Evolutionary conservation across 345 rosid genomes (phyloP).

Genomic region (Microthlaspi erraticum): DNA sequence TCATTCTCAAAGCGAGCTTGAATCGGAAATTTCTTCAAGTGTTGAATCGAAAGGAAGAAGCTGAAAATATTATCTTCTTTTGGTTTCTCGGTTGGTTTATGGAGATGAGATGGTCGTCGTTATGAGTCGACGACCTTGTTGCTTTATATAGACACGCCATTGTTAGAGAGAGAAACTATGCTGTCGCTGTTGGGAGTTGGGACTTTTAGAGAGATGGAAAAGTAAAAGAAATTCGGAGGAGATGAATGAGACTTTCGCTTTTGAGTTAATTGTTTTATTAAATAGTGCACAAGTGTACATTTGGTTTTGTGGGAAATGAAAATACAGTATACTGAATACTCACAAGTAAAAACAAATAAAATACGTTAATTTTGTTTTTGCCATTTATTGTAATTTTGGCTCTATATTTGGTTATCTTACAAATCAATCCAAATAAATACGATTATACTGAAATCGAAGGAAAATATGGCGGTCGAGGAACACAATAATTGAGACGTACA

Average conservation of each 20-base stretch:
- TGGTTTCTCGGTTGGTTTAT: background rate
- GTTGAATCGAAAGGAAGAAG: background rate
- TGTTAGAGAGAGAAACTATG: conserved; percentile 41
- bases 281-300: background rate
- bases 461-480: background rate
- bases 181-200: conserved; percentile 40
- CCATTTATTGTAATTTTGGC: background rate
- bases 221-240: conserved; percentile 17
- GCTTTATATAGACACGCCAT: conserved; percentile 48
- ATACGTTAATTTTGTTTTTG: too few species aligned
- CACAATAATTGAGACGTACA: background rate
- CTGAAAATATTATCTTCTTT: conserved; percentile 2
- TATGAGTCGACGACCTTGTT: conserved; percentile 39
- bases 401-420: background rate
- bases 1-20: conserved; percentile 26
- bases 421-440: background rate
- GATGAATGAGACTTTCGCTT: conserved; percentile 36
- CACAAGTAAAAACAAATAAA: too few species aligned
- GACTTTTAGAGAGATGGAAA: conserved; percentile 24
- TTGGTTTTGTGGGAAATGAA: background rate
- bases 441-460: background rate
- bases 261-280: background rate
- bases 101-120: conserved; percentile 40
- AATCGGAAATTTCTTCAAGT: background rate
- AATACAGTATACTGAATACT: background rate